phyloP scores from a whole-genome alignment of 2,329 filamentous ascomycete genomes.

The Epichloe sylvatica region DNA sequence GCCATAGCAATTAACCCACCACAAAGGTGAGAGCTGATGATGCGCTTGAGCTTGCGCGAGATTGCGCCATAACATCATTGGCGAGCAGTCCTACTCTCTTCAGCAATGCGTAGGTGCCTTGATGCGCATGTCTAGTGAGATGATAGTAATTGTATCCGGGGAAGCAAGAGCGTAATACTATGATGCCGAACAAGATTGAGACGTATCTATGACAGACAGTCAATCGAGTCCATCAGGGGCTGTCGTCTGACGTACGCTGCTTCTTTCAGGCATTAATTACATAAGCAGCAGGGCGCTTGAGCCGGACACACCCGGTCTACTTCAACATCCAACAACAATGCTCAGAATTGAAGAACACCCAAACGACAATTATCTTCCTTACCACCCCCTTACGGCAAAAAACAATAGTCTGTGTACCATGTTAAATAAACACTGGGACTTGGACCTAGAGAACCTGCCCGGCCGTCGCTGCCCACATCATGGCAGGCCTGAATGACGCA shows the following conservation, averaged over 20 bases:
- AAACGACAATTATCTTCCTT: too few species aligned
- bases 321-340: neutral
- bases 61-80: constrained; percentile 6
- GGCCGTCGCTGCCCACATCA: constrained; percentile 9
- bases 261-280: neutral
- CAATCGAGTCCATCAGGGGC: neutral
- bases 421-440: neutral
- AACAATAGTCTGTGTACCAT: neutral
- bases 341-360: too few species aligned
- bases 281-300: neutral
- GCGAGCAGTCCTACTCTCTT: neutral
- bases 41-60: constrained; percentile 4
- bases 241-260: neutral
- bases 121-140: neutral
- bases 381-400: too few species aligned
- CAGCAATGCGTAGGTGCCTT: neutral
- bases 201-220: too few species aligned
- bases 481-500: constrained; percentile 30
- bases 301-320: neutral
- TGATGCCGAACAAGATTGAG: neutral
- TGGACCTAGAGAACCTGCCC: neutral
- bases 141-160: neutral
- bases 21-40: constrained; percentile 6
- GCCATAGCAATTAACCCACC: constrained; percentile 2
- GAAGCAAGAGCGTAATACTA: neutral